Percentiles rank a stretch among this genome's conserved stretches.
Evolutionary conservation across 116 monocot genomes (phyloP).

Genomic region (Trichopus zeylanicus): DNA sequence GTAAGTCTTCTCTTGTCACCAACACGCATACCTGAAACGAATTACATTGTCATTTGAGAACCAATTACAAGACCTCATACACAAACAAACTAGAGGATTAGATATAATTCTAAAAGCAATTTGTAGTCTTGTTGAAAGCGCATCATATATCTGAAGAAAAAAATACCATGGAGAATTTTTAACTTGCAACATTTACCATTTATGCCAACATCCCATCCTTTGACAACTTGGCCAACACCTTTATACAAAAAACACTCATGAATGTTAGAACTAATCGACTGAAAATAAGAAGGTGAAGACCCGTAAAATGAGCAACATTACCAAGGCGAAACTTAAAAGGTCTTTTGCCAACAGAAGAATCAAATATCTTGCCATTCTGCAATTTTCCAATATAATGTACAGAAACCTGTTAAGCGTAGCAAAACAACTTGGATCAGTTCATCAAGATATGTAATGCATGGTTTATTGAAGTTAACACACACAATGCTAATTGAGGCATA

Average conservation of each 20-base stretch:
- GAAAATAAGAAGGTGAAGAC: not conserved
- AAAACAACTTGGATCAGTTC: not conserved
- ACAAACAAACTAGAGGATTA: too few species aligned
- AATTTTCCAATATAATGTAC: constrained; percentile 84
- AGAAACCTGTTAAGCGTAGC: constrained; percentile 38
- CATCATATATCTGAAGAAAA: too few species aligned
- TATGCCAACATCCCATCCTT: constrained; percentile 94
- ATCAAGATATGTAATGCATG: not conserved
- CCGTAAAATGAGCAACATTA: constrained; percentile 15
- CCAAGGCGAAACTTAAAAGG: constrained; percentile 89
- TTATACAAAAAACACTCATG: not conserved
- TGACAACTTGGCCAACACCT: constrained; percentile 91
- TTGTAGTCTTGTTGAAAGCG: too few species aligned
- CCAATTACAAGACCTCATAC: too few species aligned
- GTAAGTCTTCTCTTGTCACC: constrained; percentile 89
- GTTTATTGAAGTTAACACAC: too few species aligned
- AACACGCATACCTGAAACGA: constrained; percentile 68
- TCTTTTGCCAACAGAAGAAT: constrained; percentile 59
- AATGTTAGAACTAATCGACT: not conserved
- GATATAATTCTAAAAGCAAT: too few species aligned
- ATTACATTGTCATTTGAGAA: too few species aligned
- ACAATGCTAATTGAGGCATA: not conserved
- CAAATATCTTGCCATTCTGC: constrained; percentile 73
- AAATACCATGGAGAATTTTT: not conserved
- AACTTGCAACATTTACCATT: constrained; percentile 28